Evolutionary conservation across 1,139 yeast species (phyloP).

Genomic region (Yamadazyma buinensis): DNA sequence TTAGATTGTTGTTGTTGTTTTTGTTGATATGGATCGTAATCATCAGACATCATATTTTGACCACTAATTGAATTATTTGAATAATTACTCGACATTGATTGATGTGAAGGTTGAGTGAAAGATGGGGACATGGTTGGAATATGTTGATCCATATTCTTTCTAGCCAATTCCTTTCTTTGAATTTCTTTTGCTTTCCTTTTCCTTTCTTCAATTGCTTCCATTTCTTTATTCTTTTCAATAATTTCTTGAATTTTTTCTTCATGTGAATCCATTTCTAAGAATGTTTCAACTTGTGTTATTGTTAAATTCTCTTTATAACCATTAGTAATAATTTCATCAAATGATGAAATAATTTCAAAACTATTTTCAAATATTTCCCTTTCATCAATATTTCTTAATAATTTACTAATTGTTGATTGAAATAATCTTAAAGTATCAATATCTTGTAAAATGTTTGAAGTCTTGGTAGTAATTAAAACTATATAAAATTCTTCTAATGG

Average conservation of each 20-base stretch:
- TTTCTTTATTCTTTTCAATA: slow-evolving; percentile 93
- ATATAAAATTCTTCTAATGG: slow-evolving; percentile 94
- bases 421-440: slow-evolving; percentile 88
- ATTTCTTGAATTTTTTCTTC: slow-evolving; percentile 98
- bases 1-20: background rate
- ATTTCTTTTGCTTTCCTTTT: slow-evolving; percentile 94
- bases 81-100: slow-evolving; percentile 24
- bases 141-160: slow-evolving; percentile 42
- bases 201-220: slow-evolving; percentile 96
- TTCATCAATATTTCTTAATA: slow-evolving; percentile 74
- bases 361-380: slow-evolving; percentile 80
- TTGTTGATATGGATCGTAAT: slow-evolving; percentile 1
- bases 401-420: slow-evolving; percentile 73
- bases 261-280: slow-evolving; percentile 96
- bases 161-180: slow-evolving; percentile 79
- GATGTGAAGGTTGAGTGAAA: background rate
- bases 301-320: slow-evolving; percentile 91
- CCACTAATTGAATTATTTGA: slow-evolving; percentile 1
- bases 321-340: slow-evolving; percentile 86
- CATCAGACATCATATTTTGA: slow-evolving; percentile 10
- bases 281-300: slow-evolving; percentile 78
- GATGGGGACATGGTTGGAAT: background rate
- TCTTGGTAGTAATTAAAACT: slow-evolving; percentile 85
- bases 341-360: slow-evolving; percentile 85
- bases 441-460: slow-evolving; percentile 91